Evolutionary conservation across 2,329 filamentous ascomycete species (phyloP), one percentile per base, ranked within the genome.

Genomic region (Biscogniauxia mediterranea): DNA sequence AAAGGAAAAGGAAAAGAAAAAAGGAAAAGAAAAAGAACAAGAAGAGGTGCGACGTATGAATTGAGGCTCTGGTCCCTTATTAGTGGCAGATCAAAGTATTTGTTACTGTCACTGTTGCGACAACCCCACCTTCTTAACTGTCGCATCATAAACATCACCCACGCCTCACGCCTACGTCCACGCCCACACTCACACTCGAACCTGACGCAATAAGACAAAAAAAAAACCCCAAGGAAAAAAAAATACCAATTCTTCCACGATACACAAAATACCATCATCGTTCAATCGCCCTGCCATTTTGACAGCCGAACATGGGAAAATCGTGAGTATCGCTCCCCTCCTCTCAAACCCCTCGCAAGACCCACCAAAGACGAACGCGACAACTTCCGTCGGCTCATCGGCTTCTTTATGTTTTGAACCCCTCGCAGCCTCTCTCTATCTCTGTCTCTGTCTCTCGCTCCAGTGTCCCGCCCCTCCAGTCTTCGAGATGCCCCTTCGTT

Each of bases 291-390:
- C 20, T 28, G n/a, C 13, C 23, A 20, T 46, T 17, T 28, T 42
- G 50, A 55, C 20, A 25, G 19, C 52, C 38, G 61, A 70, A 62
- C 11, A 73, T 73, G 71, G 71, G 71, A 56, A 73, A 73, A 65
- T 67, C 65, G 71, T 73, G 64, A 71, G 71, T 73, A 58, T 54
- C 8, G 2, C 19, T 38, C 11, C 25, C 21, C n/a, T 38, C 23
- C 54, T 20, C 19, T 23, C 52, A 21, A 17, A 21, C 19, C 28
- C 38, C 21, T 38, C 55, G 38, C 51, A 52, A 19, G 20, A 52
- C 20, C 20, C 23, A 19, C 20, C 51, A 15, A 23, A 21, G n/a
- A 52, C 19, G 59, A 57, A 58, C 62, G 60, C 60, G 59, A 28
- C 56, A 46, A 52, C 28, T 52, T 52, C 51, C 13, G 23, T 1